Base-by-base conservation (phyloP, 2,329 filamentous ascomycete species). In the Dothidotthia symphoricarpi region DNA sequence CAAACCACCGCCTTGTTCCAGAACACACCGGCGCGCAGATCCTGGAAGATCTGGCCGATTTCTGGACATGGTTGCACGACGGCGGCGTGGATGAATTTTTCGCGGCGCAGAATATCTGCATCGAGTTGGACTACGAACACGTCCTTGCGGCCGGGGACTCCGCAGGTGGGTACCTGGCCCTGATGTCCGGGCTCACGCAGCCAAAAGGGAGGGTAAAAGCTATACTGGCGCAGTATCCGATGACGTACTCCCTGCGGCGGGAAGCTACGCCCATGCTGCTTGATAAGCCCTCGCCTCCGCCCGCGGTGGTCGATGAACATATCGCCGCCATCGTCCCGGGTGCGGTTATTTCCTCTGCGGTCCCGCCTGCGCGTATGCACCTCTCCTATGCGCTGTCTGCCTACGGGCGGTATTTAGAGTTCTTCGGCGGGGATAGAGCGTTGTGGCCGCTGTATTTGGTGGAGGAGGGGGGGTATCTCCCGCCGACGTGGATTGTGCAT, bases 1-100 rank as follows among this genome's bases (percentile, higher is more conserved):
- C 73, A 0, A 71, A 75, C 53, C 75, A 79, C 59, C 74, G 75
- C 7, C 68, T 78, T 3, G 43, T 75, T n/a, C 75, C 75, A 15
- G 74, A 77, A 41, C 61, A 69, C 36, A 71, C 39, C 14, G 71
- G 72, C 24, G 31, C 57, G 3, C 70, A 77, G 12, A 72, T 76
- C 39, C 61, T 76, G 16, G 51, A 67, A 5, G 75, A 78, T 48
- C 42, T 77, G 1, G 36, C 56, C 7, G 70, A 74, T 43, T 73
- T 76, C 51, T 78, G 71, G 71, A 44, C 42, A 4, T 78, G 75
- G 75, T 46, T 74, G 27, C 30, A 41, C 15, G 16, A 22, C 7
- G 49, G 39, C 14, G 35, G 40, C 1, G 24, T 56, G 9, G 13
- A 29, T 3, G 24, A 32, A 0, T 53, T 42, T 22, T 45, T 61